A percentile compares a stretch with the other conserved stretches of the same genome.
Conservation (phyloP, 2,329 filamentous ascomycete species). For the Calonectria crousiana region DNA sequence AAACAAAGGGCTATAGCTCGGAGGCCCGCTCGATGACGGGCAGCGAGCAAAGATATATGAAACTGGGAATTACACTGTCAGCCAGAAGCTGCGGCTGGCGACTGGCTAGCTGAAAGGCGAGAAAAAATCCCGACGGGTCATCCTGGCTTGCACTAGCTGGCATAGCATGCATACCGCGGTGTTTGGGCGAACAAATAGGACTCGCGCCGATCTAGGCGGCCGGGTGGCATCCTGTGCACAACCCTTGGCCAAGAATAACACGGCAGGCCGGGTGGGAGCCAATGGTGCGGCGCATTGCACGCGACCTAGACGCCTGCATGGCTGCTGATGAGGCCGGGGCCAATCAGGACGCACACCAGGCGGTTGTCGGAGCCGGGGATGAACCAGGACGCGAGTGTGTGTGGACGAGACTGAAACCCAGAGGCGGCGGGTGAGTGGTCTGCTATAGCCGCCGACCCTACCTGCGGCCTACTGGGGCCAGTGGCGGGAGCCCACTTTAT, state of each 20-base stretch:
- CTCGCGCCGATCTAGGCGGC: constrained; percentile 1
- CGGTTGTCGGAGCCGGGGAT: not conserved
- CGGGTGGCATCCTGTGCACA: constrained; percentile 14
- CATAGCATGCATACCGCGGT: constrained; percentile 5
- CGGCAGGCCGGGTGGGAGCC: constrained; percentile 1
- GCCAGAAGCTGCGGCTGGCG: not conserved
- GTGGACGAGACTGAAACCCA: constrained; percentile 13
- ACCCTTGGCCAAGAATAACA: constrained; percentile 16
- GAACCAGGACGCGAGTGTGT: not conserved
- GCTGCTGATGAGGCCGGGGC: constrained; percentile 3
- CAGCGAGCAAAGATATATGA: constrained; percentile 21
- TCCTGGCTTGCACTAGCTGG: constrained; percentile 7
- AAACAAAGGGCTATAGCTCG: not conserved
- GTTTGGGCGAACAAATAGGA: not conserved
- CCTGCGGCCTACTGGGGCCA: constrained; percentile 12
- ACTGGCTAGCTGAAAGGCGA: not conserved
- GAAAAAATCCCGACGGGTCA: constrained; percentile 13
- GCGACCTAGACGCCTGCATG: constrained; percentile 17
- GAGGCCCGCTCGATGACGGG: constrained; percentile 11
- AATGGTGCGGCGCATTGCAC: constrained; percentile 6
- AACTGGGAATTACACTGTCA: not conserved
- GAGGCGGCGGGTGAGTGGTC: constrained; percentile 13
- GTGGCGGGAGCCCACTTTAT: not conserved
- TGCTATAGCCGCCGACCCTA: constrained; percentile 19
- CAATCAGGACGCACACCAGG: not conserved